A percentile compares a stretch with the other conserved stretches of the same genome.
phyloP scores from a whole-genome alignment of 805 yeast species.

The Wickerhamiella azymoides region DNA sequence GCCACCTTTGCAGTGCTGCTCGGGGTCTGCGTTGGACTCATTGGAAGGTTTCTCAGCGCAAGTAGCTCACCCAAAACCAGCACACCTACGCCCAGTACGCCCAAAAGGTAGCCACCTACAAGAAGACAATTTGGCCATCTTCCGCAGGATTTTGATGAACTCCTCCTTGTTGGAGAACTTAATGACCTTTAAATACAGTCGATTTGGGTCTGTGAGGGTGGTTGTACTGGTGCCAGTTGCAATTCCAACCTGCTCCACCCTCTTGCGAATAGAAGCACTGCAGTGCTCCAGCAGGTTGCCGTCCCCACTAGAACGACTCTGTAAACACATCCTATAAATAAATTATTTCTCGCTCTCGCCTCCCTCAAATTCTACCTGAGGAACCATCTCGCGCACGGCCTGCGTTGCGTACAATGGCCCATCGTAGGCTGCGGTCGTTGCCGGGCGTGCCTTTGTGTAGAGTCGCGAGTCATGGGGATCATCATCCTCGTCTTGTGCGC shows the following conservation, averaged over 20 bases:
- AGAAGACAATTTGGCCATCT: no score
- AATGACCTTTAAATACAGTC: no score
- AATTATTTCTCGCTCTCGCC: background rate
- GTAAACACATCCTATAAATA: background rate
- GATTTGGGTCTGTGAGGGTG: no score
- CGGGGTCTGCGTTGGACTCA: background rate
- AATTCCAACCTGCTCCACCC: no score
- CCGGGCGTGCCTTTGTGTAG: slow-evolving; percentile 34
- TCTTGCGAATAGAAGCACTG: no score
- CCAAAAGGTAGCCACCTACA: no score
- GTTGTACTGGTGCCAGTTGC: no score
- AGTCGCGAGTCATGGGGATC: slow-evolving; percentile 46
- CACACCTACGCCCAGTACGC: background rate
- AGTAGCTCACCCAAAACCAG: background rate
- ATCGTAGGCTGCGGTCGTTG: slow-evolving; percentile 36
- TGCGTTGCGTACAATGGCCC: slow-evolving; percentile 42
- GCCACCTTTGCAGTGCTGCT: background rate
- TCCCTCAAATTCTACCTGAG: slow-evolving; percentile 18
- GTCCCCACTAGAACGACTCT: no score
- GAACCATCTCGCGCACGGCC: slow-evolving; percentile 39
- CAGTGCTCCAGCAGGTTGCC: no score
- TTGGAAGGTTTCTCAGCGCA: background rate
- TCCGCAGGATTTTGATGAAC: no score
- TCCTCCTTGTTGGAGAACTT: no score
- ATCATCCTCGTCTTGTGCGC: slow-evolving; percentile 29